Conservation (phyloP, 2,329 filamentous ascomycete species). For the Hypoxylon sp. region DNA sequence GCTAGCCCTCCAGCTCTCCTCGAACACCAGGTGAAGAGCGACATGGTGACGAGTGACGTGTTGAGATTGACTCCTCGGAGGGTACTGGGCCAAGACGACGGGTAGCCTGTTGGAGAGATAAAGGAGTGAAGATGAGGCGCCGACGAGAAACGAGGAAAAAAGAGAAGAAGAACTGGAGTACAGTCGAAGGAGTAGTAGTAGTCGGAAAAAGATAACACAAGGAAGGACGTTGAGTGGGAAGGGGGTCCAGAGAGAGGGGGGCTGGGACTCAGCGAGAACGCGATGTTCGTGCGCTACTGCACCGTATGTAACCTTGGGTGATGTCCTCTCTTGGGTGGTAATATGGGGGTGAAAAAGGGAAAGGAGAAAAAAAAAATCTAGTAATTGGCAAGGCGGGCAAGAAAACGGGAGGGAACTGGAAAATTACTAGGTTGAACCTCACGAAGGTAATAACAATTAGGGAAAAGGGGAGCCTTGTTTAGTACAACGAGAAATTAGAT, state of each 20-base stretch:
- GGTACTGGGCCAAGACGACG: slow-evolving; percentile 42
- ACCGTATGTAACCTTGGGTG: slow-evolving; percentile 38
- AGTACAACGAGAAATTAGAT: slow-evolving; percentile 53
- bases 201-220: slow-evolving; percentile 49
- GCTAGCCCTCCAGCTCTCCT: slow-evolving; percentile 69
- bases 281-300: slow-evolving; percentile 44
- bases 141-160: slow-evolving; percentile 42
- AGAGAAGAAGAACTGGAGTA: slow-evolving; percentile 43
- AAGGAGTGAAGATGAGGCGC: slow-evolving; percentile 37
- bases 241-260: slow-evolving; percentile 46
- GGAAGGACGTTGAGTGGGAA: slow-evolving; percentile 48
- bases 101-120: slow-evolving; percentile 32
- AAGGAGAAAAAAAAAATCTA: slow-evolving; percentile 37
- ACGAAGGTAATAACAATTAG: slow-evolving; percentile 52
- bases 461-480: slow-evolving; percentile 55
- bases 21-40: slow-evolving; percentile 68
- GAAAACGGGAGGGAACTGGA: slow-evolving; percentile 43
- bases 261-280: slow-evolving; percentile 44
- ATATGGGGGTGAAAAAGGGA: slow-evolving; percentile 34
- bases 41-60: slow-evolving; percentile 59
- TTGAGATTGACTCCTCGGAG: slow-evolving; percentile 44
- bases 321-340: slow-evolving; percentile 44
- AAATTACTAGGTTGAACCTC: slow-evolving; percentile 48
- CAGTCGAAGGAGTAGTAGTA: slow-evolving; percentile 29
- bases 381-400: slow-evolving; percentile 43